Conservation (phyloP, 2,329 filamentous ascomycete species). For the Cercospora berteroae region DNA sequence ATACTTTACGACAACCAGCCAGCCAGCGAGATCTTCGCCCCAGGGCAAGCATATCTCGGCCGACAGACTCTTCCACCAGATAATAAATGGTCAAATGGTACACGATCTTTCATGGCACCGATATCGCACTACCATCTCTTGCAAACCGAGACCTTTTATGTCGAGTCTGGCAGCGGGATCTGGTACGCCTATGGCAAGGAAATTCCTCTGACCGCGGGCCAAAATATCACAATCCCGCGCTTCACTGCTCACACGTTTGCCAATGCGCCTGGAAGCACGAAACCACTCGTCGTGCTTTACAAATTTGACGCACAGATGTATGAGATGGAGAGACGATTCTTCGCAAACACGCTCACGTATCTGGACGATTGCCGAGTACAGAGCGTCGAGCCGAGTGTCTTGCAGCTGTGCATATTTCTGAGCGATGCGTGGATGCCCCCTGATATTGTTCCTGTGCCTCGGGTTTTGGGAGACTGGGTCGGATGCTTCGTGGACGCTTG, state of each 20-base stretch:
- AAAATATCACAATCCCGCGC: conserved; percentile 16
- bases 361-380: conserved; percentile 19
- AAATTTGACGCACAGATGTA: conserved; percentile 21
- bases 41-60: conserved; percentile 16
- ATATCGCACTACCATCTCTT: conserved; percentile 22
- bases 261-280: conserved; percentile 12
- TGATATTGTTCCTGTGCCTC: conserved; percentile 13
- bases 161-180: conserved; percentile 18
- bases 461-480: conserved; percentile 2
- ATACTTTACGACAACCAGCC: conserved; percentile 5
- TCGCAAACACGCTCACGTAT: conserved; percentile 21
- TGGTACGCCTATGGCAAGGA: conserved; percentile 19
- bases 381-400: conserved; percentile 11
- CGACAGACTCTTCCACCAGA: conserved; percentile 13
- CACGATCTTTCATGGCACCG: conserved; percentile 21
- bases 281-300: conserved; percentile 17
- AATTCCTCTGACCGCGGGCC: conserved; percentile 12
- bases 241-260: conserved; percentile 20
- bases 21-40: conserved; percentile 10
- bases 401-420: conserved; percentile 21
- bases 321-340: conserved; percentile 22
- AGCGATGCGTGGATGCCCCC: conserved; percentile 18
- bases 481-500: conserved; percentile 15
- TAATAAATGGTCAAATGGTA: conserved; percentile 19
- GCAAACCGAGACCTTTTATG: conserved; percentile 22